Base-by-base conservation (phyloP, 306 rosid genomes). In the Trifolium fragiferum region DNA sequence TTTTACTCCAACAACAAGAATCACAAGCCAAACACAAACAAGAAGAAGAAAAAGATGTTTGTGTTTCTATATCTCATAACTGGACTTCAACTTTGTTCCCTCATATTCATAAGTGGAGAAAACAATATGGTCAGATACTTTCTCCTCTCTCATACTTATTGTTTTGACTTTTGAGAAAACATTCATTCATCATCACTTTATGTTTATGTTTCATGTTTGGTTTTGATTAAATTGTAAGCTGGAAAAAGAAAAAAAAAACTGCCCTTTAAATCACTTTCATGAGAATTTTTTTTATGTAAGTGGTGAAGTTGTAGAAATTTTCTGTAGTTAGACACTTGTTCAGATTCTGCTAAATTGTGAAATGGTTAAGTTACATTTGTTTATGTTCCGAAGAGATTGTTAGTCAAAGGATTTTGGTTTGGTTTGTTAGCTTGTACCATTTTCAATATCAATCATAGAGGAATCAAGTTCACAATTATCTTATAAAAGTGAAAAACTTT, bases 11-110 rank as follows among this genome's bases (percentile, higher is more conserved):
- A 74, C 61, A 62, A 33, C 43, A 61, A 35, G 15, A 62, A 30
- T 0, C 7, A 32, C 67, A 65, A 64, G 2, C 57, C 27, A 14
- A 59, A 41, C 37, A 70, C 1, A 4, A 59, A 49, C 16, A 72
- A 8, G 20, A 66, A 15, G 7, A 32, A 35, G 43, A 13, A 3
- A n/a, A 20, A 3, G 5, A 44, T 19, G 58, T 1, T 51, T 76
- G 46, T 70, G 62, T 14, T 57, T 68, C 61, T 55, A 49, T 87
- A 33, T 68, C 80, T 51, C 94, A 88, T 30, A 41, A 35, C 14
- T 89, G 90, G 92, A 77, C 89, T 65, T 84, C 81, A 9, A 58
- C 72, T 30, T 2, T 87, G 15, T 18, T 63, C 9, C 49, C 68
- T 18, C 49, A 35, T 25, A 63, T 37, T 63, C 25, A n/a, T 27